These are phyloP conservation scores for Starmerella kuoi DNA, from an alignment of 805 yeast species.

Conservation along the genomic window DNA sequence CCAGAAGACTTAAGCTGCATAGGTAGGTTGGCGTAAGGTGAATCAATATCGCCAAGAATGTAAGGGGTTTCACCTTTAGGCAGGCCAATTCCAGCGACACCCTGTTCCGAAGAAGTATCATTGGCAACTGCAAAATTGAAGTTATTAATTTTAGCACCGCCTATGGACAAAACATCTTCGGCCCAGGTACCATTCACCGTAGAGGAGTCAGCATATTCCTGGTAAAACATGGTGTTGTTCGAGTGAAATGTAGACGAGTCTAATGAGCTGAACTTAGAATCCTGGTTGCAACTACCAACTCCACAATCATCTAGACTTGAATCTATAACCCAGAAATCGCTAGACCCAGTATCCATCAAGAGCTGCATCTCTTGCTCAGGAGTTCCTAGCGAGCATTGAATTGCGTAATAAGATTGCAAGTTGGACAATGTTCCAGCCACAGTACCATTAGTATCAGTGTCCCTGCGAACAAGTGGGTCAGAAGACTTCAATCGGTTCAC, in stretches of 20 bases:
- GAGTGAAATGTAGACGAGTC: slow-evolving; percentile 20
- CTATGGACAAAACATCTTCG: slow-evolving; percentile 41
- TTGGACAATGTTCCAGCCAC: neutral
- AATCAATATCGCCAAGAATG: slow-evolving; percentile 7
- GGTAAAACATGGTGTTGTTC: slow-evolving; percentile 12
- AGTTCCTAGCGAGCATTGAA: slow-evolving; percentile 36
- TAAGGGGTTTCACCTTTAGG: slow-evolving; percentile 22
- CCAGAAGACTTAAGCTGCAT: slow-evolving; percentile 31
- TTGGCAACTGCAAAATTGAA: slow-evolving; percentile 67
- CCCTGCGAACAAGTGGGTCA: neutral
- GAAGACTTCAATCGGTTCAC: neutral
- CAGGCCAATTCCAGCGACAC: slow-evolving; percentile 34
- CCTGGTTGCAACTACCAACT: neutral
- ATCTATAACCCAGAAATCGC: slow-evolving; percentile 46
- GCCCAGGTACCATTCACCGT: slow-evolving; percentile 38
- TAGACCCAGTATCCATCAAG: slow-evolving; percentile 56
- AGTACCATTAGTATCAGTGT: neutral
- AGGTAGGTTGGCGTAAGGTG: slow-evolving; percentile 30
- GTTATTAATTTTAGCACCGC: slow-evolving; percentile 37
- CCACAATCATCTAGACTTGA: neutral
- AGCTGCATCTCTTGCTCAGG: slow-evolving; percentile 39
- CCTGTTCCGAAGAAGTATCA: slow-evolving; percentile 46
- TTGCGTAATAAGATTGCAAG: slow-evolving; percentile 1
- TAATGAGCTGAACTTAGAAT: slow-evolving; percentile 19
- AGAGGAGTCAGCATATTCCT: slow-evolving; percentile 30